Evolutionary conservation across 495 filamentous ascomycete species (phyloP).

Genomic region (Tuber brumale): DNA sequence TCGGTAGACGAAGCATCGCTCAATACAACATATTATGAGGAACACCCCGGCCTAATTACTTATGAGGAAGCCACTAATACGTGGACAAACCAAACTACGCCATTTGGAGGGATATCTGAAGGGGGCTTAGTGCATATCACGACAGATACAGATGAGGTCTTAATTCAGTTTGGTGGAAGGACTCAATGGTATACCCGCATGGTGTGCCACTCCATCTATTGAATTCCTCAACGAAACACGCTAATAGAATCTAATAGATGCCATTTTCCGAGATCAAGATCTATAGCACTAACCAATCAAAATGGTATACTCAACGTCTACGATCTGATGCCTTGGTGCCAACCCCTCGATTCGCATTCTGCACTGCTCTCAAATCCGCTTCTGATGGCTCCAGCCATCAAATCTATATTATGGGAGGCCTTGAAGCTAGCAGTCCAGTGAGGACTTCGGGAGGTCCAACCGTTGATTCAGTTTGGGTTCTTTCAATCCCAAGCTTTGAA

Average conservation of each 20-base stretch:
- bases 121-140: neutral
- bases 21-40: neutral
- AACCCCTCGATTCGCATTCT: constrained; percentile 10
- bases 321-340: neutral
- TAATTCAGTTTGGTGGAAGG: constrained; percentile 18
- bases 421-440: neutral
- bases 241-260: neutral
- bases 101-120: neutral
- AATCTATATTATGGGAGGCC: constrained; percentile 14
- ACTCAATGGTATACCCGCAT: neutral
- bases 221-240: neutral
- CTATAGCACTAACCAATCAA: constrained; percentile 14
- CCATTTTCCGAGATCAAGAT: constrained; percentile 11
- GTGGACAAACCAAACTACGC: constrained; percentile 12
- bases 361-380: constrained; percentile 1
- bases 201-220: neutral
- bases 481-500: constrained; percentile 13
- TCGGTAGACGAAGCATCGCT: neutral
- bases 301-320: constrained; percentile 17
- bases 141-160: constrained; percentile 9
- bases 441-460: neutral
- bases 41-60: neutral
- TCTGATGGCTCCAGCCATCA: constrained; percentile 19
- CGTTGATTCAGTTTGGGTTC: constrained; percentile 8
- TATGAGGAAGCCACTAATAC: constrained; percentile 7